Percentiles rank a stretch among this genome's conserved stretches.
Conservation (phyloP, 208 protist species). For the Strigomonas galati region DNA sequence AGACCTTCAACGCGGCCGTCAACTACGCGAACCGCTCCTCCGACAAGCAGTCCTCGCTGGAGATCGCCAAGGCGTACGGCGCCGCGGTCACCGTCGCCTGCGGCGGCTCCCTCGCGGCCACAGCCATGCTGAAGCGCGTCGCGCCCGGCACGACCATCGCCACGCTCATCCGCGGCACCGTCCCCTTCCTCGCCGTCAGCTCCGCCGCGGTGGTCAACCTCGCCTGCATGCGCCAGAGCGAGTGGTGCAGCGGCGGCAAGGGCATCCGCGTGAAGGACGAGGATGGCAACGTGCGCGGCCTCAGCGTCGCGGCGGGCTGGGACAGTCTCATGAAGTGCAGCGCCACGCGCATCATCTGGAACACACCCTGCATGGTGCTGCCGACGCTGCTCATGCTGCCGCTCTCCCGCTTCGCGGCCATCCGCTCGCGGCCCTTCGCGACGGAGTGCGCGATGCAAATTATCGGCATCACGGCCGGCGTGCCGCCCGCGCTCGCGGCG, state of each 20-base stretch:
- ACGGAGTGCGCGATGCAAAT: slow-evolving; percentile 66
- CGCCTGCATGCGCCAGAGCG: slow-evolving; percentile 87
- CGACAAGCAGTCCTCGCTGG: slow-evolving; percentile 74
- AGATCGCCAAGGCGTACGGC: slow-evolving; percentile 77
- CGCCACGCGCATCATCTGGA: slow-evolving; percentile 73
- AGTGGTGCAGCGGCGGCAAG: slow-evolving; percentile 68
- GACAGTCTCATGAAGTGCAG: slow-evolving; percentile 79
- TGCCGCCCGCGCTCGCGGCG: slow-evolving; percentile 68
- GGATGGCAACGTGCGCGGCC: slow-evolving; percentile 68
- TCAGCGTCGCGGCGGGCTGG: slow-evolving; percentile 68
- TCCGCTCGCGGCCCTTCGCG: slow-evolving; percentile 26
- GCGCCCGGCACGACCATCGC: slow-evolving; percentile 43
- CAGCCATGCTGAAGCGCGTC: slow-evolving; percentile 53
- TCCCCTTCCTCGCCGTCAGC: slow-evolving; percentile 83
- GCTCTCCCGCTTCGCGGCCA: slow-evolving; percentile 34
- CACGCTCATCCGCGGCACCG: slow-evolving; percentile 70
- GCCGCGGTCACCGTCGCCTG: slow-evolving; percentile 74
- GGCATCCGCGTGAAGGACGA: slow-evolving; percentile 87
- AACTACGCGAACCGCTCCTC: slow-evolving; percentile 94
- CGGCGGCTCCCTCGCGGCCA: slow-evolving; percentile 59
- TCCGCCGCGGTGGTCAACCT: slow-evolving; percentile 84
- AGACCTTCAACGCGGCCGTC: slow-evolving; percentile 92
- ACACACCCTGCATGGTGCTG: slow-evolving; percentile 83
- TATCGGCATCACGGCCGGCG: slow-evolving; percentile 56
- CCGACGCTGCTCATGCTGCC: slow-evolving; percentile 82